Evolutionary conservation across 2,329 filamentous ascomycete genomes (phyloP).

Genomic region (Mycosphaerella arachidis): DNA sequence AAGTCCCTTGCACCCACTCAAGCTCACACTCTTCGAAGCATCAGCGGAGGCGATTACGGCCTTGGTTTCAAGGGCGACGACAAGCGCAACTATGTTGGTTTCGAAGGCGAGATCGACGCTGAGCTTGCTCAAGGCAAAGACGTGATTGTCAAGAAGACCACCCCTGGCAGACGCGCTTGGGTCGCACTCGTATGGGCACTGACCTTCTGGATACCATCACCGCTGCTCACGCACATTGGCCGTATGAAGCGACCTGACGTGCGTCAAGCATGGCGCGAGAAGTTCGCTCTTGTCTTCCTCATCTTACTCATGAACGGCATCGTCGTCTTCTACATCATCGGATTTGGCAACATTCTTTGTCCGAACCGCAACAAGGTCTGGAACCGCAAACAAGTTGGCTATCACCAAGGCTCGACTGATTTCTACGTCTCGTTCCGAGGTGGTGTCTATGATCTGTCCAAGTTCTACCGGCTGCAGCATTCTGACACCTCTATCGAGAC

Average conservation of each 20-base stretch:
- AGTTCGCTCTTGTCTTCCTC: conserved; percentile 73
- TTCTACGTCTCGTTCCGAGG: conserved; percentile 86
- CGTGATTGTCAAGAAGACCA: conserved; percentile 65
- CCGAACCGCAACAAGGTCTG: conserved; percentile 90
- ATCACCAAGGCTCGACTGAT: conserved; percentile 67
- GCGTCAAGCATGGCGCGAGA: conserved; percentile 95
- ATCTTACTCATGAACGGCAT: conserved; percentile 76
- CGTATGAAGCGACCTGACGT: conserved; percentile 98
- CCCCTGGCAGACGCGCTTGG: conserved; percentile 68
- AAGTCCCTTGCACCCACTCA: conserved; percentile 53
- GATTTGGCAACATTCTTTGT: conserved; percentile 78
- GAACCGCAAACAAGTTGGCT: conserved; percentile 63
- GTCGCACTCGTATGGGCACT: conserved; percentile 75
- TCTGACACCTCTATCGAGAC: conserved; percentile 62
- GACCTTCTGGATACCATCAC: conserved; percentile 94
- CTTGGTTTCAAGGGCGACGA: conserved; percentile 81
- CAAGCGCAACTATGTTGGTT: conserved; percentile 62
- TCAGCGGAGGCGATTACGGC: conserved; percentile 73
- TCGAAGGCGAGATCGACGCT: conserved; percentile 71
- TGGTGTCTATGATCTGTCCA: conserved; percentile 83
- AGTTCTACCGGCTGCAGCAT: conserved; percentile 82
- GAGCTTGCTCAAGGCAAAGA: conserved; percentile 73
- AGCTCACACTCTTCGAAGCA: conserved; percentile 50
- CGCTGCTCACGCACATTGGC: conserved; percentile 71
- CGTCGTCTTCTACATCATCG: conserved; percentile 89